A percentile compares a stretch with the other conserved stretches of the same genome.
phyloP scores from a whole-genome alignment of 768 basidiomycete genomes.

The Asterophora parasitica region DNA sequence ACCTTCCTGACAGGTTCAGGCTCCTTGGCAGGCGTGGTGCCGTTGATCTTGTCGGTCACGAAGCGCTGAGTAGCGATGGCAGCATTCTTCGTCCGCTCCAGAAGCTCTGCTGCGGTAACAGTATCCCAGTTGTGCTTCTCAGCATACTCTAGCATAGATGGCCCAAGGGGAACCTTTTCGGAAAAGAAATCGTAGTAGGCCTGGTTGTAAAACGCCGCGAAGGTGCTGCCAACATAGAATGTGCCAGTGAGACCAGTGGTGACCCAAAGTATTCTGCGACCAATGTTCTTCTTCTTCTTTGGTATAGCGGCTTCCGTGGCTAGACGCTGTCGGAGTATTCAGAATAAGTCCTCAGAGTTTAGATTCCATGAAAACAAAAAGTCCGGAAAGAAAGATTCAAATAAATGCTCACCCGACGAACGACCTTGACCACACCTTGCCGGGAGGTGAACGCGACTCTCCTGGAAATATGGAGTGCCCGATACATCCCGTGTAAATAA shows the following conservation, averaged over 20 bases:
- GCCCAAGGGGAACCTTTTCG: constrained; percentile 73
- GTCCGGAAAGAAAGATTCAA: constrained; percentile 2
- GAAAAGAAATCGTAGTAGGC: constrained; percentile 85
- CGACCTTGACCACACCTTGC: constrained; percentile 45
- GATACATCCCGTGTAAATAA: constrained; percentile 41
- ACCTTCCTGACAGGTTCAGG: constrained; percentile 27
- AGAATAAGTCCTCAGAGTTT: constrained; percentile 5
- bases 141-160: constrained; percentile 73
- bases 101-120: constrained; percentile 55
- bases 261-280: constrained; percentile 62
- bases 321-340: constrained; percentile 45
- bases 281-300: constrained; percentile 48
- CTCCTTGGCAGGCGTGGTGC: constrained; percentile 28
- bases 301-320: constrained; percentile 47
- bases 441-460: constrained; percentile 42
- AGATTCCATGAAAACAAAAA: neutral
- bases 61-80: constrained; percentile 46
- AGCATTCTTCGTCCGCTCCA: constrained; percentile 48
- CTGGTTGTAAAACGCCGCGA: constrained; percentile 72
- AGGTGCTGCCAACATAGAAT: constrained; percentile 81
- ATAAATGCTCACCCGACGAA: constrained; percentile 51
- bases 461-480: constrained; percentile 53
- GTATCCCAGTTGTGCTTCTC: constrained; percentile 78
- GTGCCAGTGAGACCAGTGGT: constrained; percentile 63
- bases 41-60: constrained; percentile 46